A percentile compares a stretch with the other conserved stretches of the same genome.
Evolutionary conservation across 345 rosid species (phyloP).

Genomic region (Sonneratia caseolaris): DNA sequence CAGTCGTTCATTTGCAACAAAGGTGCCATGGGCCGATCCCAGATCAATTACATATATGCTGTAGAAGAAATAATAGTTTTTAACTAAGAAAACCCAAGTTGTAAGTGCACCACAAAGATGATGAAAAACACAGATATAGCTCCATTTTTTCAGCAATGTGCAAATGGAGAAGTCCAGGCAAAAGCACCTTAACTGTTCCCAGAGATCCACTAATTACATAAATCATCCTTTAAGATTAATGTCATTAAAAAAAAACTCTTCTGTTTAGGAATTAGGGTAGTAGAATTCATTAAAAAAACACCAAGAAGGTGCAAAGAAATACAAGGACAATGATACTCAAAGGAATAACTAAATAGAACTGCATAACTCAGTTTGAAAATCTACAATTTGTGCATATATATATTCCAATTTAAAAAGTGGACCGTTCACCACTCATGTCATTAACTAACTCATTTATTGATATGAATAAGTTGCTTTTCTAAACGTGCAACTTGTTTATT

Average conservation of each 20-base stretch:
- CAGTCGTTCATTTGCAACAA: slow-evolving; percentile 87
- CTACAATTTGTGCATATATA: neutral
- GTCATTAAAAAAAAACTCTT: neutral
- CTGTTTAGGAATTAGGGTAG: no score
- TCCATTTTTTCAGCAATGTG: neutral
- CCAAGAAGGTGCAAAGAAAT: neutral
- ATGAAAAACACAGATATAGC: neutral
- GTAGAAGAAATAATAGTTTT: slow-evolving; percentile 7
- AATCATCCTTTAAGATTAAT: neutral
- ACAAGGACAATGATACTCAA: neutral
- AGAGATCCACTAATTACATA: neutral
- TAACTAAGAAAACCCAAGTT: neutral
- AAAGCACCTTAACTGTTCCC: neutral
- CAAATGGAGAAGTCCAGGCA: neutral
- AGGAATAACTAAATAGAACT: neutral
- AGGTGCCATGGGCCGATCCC: slow-evolving; percentile 79
- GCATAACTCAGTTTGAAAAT: neutral
- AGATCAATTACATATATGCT: slow-evolving; percentile 71
- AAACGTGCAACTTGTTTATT: neutral
- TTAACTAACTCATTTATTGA: neutral
- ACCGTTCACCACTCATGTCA: neutral
- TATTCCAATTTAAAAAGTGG: neutral
- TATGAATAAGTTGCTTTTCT: neutral
- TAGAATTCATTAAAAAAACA: no score
- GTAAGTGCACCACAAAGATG: neutral